Evolutionary conservation across 2,329 filamentous ascomycete species (phyloP).

Genomic region (Microascus cirrosus): DNA sequence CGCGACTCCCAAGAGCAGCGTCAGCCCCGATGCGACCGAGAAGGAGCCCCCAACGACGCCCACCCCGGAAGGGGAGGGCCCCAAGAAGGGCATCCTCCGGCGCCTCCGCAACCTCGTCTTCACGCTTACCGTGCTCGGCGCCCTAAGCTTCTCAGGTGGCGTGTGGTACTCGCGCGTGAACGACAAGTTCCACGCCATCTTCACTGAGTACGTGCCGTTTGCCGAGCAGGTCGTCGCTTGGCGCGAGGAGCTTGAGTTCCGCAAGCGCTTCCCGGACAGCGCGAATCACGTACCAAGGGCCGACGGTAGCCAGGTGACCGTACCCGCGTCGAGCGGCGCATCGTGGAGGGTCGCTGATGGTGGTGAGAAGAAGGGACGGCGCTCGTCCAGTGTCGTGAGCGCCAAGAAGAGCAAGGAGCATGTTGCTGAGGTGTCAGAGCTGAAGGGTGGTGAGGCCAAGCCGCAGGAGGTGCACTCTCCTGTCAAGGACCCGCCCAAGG

Average conservation of each 20-base stretch:
- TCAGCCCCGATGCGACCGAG: constrained; percentile 7
- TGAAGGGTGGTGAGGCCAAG: constrained; percentile 16
- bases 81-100: constrained; percentile 54
- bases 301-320: constrained; percentile 59
- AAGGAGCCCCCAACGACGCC: constrained; percentile 22
- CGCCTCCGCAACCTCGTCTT: constrained; percentile 69
- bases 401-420: constrained; percentile 17
- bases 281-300: constrained; percentile 28
- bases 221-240: constrained; percentile 92
- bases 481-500: constrained; percentile 7
- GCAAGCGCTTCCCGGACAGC: constrained; percentile 61
- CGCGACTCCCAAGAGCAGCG: constrained; percentile 11
- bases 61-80: constrained; percentile 27
- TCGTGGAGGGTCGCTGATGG: constrained; percentile 66
- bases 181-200: constrained; percentile 98
- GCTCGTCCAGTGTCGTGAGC: constrained; percentile 48
- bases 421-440: constrained; percentile 18
- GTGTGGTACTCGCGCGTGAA: constrained; percentile 88
- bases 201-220: constrained; percentile 91
- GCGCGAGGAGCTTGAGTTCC: constrained; percentile 90
- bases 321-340: constrained; percentile 76
- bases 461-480: constrained; percentile 7
- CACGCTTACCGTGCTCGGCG: constrained; percentile 64
- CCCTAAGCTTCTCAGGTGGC: constrained; percentile 73
- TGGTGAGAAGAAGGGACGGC: constrained; percentile 42